These are phyloP conservation scores for Ceriops tagal DNA, from an alignment of 345 rosid genomes.

Conservation along the genomic window DNA sequence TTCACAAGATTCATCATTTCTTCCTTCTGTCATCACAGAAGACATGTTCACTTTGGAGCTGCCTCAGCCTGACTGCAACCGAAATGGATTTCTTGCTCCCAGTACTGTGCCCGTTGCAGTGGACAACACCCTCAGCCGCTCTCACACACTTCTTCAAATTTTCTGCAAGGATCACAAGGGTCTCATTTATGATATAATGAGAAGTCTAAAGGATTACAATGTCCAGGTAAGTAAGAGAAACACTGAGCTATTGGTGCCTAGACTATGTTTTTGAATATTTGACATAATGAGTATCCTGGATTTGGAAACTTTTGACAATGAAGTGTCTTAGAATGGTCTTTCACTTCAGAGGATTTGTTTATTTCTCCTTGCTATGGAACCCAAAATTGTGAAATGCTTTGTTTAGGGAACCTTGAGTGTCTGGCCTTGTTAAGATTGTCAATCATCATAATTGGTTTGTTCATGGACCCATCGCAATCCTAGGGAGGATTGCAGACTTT, in stretches of 20 bases:
- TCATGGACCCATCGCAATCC: background rate
- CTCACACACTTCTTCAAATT: slow-evolving; percentile 57
- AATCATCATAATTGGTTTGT: background rate
- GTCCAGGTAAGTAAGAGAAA: slow-evolving; percentile 41
- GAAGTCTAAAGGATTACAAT: slow-evolving; percentile 62
- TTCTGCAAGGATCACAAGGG: slow-evolving; percentile 70
- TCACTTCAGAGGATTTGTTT: background rate
- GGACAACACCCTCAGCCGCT: slow-evolving; percentile 58
- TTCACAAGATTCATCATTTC: slow-evolving; percentile 55
- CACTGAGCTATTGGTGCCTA: background rate
- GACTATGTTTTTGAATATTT: background rate
- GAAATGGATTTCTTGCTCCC: slow-evolving; percentile 36
- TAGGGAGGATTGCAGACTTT: background rate
- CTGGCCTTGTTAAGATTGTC: background rate
- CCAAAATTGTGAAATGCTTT: background rate
- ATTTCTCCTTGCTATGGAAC: background rate
- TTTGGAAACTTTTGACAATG: background rate
- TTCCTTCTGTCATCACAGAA: slow-evolving; percentile 49
- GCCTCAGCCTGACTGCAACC: slow-evolving; percentile 29
- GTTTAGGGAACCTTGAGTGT: background rate
- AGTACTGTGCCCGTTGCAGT: slow-evolving; percentile 36
- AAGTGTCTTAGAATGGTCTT: background rate
- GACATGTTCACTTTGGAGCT: slow-evolving; percentile 49
- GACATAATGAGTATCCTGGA: background rate
- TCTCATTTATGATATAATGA: slow-evolving; percentile 60